phyloP scores from a whole-genome alignment of 352 stramenopile species.

The Phytophthora fragariae region DNA sequence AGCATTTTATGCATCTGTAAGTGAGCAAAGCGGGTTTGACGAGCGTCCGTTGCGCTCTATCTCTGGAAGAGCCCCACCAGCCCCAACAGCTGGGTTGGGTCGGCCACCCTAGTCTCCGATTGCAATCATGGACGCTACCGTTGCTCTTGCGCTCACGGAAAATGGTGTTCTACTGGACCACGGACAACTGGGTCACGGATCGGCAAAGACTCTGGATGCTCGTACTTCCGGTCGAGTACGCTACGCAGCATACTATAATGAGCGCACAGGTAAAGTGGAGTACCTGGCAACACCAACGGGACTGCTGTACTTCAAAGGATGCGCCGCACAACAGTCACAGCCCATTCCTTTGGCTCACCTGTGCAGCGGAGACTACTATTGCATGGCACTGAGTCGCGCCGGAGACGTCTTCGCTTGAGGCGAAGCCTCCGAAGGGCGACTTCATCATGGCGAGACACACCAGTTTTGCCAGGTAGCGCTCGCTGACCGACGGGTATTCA shows the following conservation, averaged over 20 bases:
- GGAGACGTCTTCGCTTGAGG: conserved; percentile 82
- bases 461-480: conserved; percentile 68
- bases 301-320: conserved; percentile 75
- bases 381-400: conserved; percentile 62
- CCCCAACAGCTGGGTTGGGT: no score
- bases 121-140: no score
- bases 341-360: conserved; percentile 64
- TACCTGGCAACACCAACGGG: conserved; percentile 53
- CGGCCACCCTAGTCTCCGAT: no score
- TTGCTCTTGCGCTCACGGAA: conserved; percentile 55
- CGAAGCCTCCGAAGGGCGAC: conserved; percentile 74
- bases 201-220: conserved; percentile 50
- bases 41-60: no score
- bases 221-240: conserved; percentile 41
- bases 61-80: no score
- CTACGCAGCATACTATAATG: conserved; percentile 63
- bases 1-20: no score
- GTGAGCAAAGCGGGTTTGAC: no score
- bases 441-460: conserved; percentile 68
- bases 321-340: conserved; percentile 58
- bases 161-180: conserved; percentile 82
- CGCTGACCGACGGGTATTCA: conserved; percentile 64
- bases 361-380: conserved; percentile 78
- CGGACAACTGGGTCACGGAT: conserved; percentile 75
- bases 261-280: conserved; percentile 51